Evolutionary conservation across 306 rosid species (phyloP).

Genomic region (Acacia acuminata): DNA sequence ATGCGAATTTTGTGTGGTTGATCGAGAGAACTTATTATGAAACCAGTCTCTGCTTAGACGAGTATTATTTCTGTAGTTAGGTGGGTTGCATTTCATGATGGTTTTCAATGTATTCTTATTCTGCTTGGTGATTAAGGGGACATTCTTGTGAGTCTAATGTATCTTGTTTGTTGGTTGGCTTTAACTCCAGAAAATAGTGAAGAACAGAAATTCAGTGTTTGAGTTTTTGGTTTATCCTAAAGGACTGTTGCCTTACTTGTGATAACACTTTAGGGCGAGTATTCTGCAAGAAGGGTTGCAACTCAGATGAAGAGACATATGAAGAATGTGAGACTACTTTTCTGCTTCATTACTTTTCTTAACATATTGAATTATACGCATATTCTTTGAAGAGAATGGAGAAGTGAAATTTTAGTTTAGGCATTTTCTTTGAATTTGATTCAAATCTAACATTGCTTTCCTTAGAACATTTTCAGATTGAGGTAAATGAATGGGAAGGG

Average conservation of each 20-base stretch:
- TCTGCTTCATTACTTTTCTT: not conserved
- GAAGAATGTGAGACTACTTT: slow-evolving; percentile 70
- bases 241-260: slow-evolving; percentile 12
- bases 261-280: slow-evolving; percentile 69
- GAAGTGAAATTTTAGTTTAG: not conserved
- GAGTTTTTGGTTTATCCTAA: not conserved
- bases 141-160: not conserved
- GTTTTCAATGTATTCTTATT: not conserved
- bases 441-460: not conserved
- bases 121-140: not conserved
- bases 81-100: not conserved
- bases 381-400: not conserved
- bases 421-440: not conserved
- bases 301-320: slow-evolving; percentile 71
- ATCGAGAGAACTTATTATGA: not conserved
- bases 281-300: slow-evolving; percentile 95
- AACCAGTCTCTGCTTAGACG: not conserved
- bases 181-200: not conserved
- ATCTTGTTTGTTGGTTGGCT: not conserved
- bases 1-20: not conserved
- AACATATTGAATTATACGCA: not conserved
- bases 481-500: not conserved
- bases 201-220: not conserved
- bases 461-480: not conserved
- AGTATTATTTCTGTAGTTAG: not conserved